phyloP scores from a whole-genome alignment of 768 basidiomycete genomes.

The Mycena belliarum region DNA sequence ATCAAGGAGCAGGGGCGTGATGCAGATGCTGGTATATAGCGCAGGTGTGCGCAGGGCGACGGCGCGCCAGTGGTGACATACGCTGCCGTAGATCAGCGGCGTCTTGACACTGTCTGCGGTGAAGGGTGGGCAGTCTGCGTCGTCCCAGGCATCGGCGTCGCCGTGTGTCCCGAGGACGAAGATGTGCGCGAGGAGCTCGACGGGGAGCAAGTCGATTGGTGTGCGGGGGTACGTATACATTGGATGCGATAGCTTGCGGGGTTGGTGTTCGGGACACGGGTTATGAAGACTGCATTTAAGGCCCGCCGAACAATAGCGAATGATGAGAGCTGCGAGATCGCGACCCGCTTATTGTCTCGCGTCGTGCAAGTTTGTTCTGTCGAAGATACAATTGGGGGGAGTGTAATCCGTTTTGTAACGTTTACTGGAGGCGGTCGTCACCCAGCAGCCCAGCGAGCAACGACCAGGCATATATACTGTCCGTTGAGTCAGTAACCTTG shows the following conservation, averaged over 20 bases:
- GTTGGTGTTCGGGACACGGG: conserved; percentile 2
- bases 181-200: conserved; percentile 59
- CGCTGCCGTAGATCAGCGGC: conserved; percentile 48
- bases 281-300: conserved; percentile 36
- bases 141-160: conserved; percentile 22
- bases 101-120: conserved; percentile 41
- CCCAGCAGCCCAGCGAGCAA: not conserved
- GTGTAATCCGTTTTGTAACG: no score
- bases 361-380: not conserved
- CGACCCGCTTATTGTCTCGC: conserved; percentile 14
- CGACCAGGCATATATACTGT: not conserved
- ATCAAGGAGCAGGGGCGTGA: conserved; percentile 42
- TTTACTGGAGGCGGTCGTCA: conserved; percentile 1
- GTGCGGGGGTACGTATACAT: not conserved
- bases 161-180: conserved; percentile 50
- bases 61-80: conserved; percentile 53
- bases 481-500: conserved; percentile 11
- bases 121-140: conserved; percentile 33
- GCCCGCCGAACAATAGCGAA: conserved; percentile 36
- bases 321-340: not conserved
- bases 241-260: not conserved
- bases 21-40: conserved; percentile 57
- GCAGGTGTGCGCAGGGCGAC: conserved; percentile 50
- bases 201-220: conserved; percentile 48
- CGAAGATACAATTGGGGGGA: conserved; percentile 11